Evolutionary conservation across 805 yeast genomes (phyloP), one percentile per base, ranked within the genome.

Genomic region (Spathaspora arborariae): DNA sequence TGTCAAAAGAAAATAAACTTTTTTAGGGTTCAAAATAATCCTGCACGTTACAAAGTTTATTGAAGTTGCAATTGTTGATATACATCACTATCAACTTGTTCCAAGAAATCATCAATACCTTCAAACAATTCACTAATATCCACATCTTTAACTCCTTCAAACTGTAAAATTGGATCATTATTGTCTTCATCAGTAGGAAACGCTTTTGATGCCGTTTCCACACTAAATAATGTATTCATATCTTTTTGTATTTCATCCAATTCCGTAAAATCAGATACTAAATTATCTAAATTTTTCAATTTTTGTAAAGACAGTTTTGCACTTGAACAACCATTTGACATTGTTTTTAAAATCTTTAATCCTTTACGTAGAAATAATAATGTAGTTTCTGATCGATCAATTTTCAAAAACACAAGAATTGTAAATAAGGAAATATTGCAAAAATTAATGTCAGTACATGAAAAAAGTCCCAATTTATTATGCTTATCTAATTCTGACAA

Each of bases 361-460:
- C 56, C 56, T 21, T 49, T 51, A n/a, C 45, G 45, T 18, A 53
- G 43, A 35, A 51, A 53, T 4, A 45, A 26, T 13, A 49, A 41
- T 2, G 56, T 53, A 6, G 48, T 51, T 33, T 46, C 52, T 9
- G 56, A 49, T 20, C 45, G 34, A 39, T 53, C 55, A 6, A 53
- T 45, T 22, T 47, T 49, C 18, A 53, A 38, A 24, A 47, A 53
- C 5, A 51, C 46, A 10, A 53, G 45, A 6, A 51, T 45, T 21
- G 52, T 46, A 38, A 53, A 53, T 7, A 53, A 36, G 5, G 53
- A 46, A 20, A 53, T 34, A 34, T 53, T 53, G 27, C 56, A 53
- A 34, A 51, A 49, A 34, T 51, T 51, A 5, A 53, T 43, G 39
- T 53, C 56, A 11, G 56, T 47, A 19, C 50, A 51, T 26, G 56